Percentiles rank a stretch among this genome's conserved stretches.
phyloP scores from a whole-genome alignment of 2,329 filamentous ascomycete genomes.

The Aspergillus sp. region DNA sequence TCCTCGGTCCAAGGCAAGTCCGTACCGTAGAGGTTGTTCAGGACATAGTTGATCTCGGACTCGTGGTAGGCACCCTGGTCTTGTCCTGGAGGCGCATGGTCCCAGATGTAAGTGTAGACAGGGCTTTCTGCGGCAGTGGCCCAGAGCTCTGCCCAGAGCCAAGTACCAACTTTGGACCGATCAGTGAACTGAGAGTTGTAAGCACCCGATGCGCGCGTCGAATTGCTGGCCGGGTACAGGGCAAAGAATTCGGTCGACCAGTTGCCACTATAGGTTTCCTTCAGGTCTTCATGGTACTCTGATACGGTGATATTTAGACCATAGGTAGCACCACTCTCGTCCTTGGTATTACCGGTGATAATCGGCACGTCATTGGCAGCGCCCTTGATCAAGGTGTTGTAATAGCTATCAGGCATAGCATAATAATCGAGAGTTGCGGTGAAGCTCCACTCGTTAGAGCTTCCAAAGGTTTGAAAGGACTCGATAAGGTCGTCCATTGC shows the following conservation, averaged over 20 bases:
- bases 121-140: conserved; percentile 6
- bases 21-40: conserved; percentile 23
- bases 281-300: conserved; percentile 11
- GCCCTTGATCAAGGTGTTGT: conserved; percentile 16
- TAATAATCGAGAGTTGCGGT: conserved; percentile 10
- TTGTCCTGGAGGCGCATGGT: conserved; percentile 22
- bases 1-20: conserved; percentile 13
- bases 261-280: background rate
- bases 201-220: conserved; percentile 8
- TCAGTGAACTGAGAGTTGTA: conserved; percentile 19
- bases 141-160: conserved; percentile 18
- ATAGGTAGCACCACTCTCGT: conserved; percentile 22
- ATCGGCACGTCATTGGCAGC: conserved; percentile 22
- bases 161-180: conserved; percentile 20
- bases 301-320: conserved; percentile 15
- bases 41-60: conserved; percentile 24
- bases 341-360: conserved; percentile 26
- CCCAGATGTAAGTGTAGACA: conserved; percentile 24
- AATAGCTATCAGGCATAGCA: conserved; percentile 21
- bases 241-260: background rate
- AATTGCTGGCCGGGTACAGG: conserved; percentile 10
- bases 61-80: conserved; percentile 21
- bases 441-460: background rate
- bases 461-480: background rate
- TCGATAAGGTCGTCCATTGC: conserved; percentile 1